Percentiles rank a stretch among this genome's conserved stretches.
phyloP scores from a whole-genome alignment of 495 filamentous ascomycete genomes.

The Penicillium pulvis region DNA sequence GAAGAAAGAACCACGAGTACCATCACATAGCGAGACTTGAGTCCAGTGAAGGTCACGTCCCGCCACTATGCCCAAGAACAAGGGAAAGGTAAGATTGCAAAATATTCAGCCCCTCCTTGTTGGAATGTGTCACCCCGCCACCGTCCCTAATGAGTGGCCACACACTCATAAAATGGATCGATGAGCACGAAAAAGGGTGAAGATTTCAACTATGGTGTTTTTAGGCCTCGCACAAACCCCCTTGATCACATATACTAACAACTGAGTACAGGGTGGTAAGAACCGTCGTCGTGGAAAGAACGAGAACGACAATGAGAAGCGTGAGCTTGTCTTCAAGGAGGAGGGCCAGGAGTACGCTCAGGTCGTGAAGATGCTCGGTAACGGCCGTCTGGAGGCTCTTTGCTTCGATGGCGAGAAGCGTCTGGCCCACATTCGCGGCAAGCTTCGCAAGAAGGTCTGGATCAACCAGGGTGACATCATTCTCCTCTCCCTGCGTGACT shows the following conservation, averaged over 20 bases:
- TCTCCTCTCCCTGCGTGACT: constrained; percentile 92
- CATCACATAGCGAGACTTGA: constrained; percentile 26
- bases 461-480: constrained; percentile 99
- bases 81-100: constrained; percentile 79
- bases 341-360: constrained; percentile 99
- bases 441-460: constrained; percentile 97
- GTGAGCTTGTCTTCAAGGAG: constrained; percentile 97
- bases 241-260: constrained; percentile 25
- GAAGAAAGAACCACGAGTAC: constrained; percentile 13
- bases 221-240: neutral
- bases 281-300: constrained; percentile 99
- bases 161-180: constrained; percentile 1
- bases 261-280: constrained; percentile 81
- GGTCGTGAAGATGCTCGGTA: constrained; percentile 98
- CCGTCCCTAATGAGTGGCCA: constrained; percentile 18
- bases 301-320: constrained; percentile 99
- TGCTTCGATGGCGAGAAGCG: constrained; percentile 90
- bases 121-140: constrained; percentile 32
- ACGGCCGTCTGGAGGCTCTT: constrained; percentile 92
- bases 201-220: neutral
- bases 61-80: constrained; percentile 91
- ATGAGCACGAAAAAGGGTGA: constrained; percentile 1
- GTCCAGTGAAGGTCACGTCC: constrained; percentile 29
- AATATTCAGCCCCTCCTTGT: constrained; percentile 34
- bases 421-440: constrained; percentile 65